These are phyloP conservation scores for Planoprotostelium fungivorum DNA, from an alignment of 78 protist genomes.

Conservation along the genomic window DNA sequence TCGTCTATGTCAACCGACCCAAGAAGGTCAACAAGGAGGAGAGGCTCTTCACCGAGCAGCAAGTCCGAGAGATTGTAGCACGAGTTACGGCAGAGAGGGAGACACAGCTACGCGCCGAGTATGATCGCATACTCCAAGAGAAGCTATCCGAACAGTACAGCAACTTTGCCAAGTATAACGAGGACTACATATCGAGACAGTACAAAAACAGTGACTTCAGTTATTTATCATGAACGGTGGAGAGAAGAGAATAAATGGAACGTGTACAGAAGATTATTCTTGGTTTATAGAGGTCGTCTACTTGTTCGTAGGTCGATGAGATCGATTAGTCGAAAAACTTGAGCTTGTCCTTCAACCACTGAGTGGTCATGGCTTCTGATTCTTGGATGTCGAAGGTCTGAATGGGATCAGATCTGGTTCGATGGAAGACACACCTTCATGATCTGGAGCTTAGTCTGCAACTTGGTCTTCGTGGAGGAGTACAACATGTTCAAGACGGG, in stretches of 20 bases:
- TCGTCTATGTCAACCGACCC: constrained; percentile 5
- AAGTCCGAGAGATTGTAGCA: constrained; percentile 42
- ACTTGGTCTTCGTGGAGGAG: constrained; percentile 29
- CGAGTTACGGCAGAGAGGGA: constrained; percentile 48
- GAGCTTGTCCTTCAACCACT: constrained; percentile 63
- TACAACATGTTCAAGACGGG: constrained; percentile 70
- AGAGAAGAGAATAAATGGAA: not conserved
- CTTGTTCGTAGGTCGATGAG: too few relatives aligned
- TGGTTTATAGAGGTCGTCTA: too few relatives aligned
- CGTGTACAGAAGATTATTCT: too few relatives aligned
- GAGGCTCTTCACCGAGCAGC: constrained; percentile 36
- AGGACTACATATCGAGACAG: constrained; percentile 50
- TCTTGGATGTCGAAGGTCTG: constrained; percentile 44
- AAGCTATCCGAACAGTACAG: constrained; percentile 54
- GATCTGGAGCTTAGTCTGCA: constrained; percentile 24
- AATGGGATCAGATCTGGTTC: not conserved
- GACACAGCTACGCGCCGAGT: constrained; percentile 25
- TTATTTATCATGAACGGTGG: constrained; percentile 46
- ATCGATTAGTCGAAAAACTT: constrained; percentile 44
- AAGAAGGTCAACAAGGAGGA: constrained; percentile 17
- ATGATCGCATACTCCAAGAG: constrained; percentile 46
- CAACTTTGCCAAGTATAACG: constrained; percentile 48
- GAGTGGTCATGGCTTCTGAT: constrained; percentile 27
- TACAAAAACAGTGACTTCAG: constrained; percentile 39
- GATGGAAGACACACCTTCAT: constrained; percentile 17